A percentile compares a stretch with the other conserved stretches of the same genome.
Evolutionary conservation across 2,329 filamentous ascomycete genomes (phyloP).

Genomic region (Pseudogymnoascus sp.): DNA sequence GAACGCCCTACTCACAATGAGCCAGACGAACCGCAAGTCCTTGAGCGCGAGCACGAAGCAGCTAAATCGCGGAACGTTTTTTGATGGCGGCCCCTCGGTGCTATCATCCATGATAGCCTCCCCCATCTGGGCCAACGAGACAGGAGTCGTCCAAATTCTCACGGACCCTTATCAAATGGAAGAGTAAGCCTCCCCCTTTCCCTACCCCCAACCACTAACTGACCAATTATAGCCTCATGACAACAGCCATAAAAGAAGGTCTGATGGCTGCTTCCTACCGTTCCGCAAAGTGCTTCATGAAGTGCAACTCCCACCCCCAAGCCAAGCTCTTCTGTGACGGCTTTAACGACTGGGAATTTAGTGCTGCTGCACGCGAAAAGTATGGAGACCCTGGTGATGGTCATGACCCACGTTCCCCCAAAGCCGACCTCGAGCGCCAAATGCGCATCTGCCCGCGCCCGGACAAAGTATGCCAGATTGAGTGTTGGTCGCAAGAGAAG

Average conservation of each 20-base stretch:
- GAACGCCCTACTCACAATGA: neutral
- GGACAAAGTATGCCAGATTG: slow-evolving; percentile 8
- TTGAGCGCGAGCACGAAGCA: neutral
- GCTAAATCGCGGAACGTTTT: slow-evolving; percentile 3
- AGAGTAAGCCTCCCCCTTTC: neutral
- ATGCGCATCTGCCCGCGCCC: slow-evolving; percentile 1
- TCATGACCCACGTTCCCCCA: neutral
- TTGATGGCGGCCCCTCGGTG: neutral
- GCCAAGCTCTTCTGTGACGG: neutral
- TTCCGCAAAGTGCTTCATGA: slow-evolving; percentile 2
- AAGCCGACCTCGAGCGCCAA: neutral
- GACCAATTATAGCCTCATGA: neutral
- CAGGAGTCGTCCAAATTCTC: neutral
- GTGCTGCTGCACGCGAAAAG: neutral
- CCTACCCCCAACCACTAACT: neutral
- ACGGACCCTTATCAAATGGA: slow-evolving; percentile 6
- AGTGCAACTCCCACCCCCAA: slow-evolving; percentile 5
- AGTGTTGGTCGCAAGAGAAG: slow-evolving; percentile 7
- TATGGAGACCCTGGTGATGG: neutral
- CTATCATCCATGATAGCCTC: neutral
- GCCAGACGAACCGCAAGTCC: neutral
- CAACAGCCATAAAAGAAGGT: slow-evolving; percentile 4
- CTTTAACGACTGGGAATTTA: slow-evolving; percentile 6
- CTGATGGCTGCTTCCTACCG: slow-evolving; percentile 1
- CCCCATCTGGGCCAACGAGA: neutral